A percentile compares a stretch with the other conserved stretches of the same genome.
Evolutionary conservation across 1,284 basidiomycete species (phyloP).

Genomic region (Ceratobasidium sp.): DNA sequence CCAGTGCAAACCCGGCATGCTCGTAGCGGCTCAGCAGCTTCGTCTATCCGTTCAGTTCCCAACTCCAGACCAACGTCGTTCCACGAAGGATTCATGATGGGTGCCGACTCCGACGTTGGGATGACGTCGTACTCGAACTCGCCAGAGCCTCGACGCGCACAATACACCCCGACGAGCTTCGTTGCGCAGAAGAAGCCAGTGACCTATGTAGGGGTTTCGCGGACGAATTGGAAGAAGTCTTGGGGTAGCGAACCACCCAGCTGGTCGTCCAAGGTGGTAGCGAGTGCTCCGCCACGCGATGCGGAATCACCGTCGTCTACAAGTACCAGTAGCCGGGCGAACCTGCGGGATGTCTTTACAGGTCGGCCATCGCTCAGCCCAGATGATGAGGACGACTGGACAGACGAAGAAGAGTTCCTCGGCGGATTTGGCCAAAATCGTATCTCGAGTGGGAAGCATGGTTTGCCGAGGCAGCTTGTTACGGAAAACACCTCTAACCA

Average conservation of each 20-base stretch:
- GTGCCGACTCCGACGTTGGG: conserved; percentile 24
- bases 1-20: conserved; percentile 62
- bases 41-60: conserved; percentile 73
- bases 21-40: conserved; percentile 76
- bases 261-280: conserved; percentile 74
- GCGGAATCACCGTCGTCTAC: conserved; percentile 65
- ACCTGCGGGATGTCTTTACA: conserved; percentile 79
- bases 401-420: conserved; percentile 73
- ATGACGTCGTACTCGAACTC: conserved; percentile 30
- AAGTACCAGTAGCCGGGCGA: conserved; percentile 60
- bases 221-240: conserved; percentile 86
- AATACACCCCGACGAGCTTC: conserved; percentile 65
- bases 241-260: conserved; percentile 86
- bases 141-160: conserved; percentile 60
- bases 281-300: conserved; percentile 74
- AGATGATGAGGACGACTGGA: conserved; percentile 76
- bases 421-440: conserved; percentile 80
- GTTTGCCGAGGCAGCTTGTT: conserved; percentile 44
- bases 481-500: background rate
- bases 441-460: conserved; percentile 51
- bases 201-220: conserved; percentile 59
- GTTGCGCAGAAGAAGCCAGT: conserved; percentile 76
- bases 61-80: conserved; percentile 78
- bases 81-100: conserved; percentile 63
- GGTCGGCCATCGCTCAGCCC: conserved; percentile 67